phyloP scores from a whole-genome alignment of 305 asterid species.

The Ajuga reptans region DNA sequence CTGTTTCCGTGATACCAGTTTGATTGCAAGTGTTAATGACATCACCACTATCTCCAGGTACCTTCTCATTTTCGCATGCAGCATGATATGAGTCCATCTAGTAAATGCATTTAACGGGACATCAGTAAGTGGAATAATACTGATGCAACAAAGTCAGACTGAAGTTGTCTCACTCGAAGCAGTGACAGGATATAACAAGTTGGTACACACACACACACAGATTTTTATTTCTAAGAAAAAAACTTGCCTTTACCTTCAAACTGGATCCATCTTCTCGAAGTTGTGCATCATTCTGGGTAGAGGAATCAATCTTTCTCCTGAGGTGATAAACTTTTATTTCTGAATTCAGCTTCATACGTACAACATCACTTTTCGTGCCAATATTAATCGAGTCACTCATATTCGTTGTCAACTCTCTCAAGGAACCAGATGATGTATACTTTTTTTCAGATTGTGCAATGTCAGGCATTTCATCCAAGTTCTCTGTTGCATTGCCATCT shows the following conservation, averaged over 20 bases:
- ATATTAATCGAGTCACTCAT: neutral
- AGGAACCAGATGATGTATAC: slow-evolving; percentile 1
- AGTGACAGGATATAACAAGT: neutral
- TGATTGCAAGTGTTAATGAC: slow-evolving; percentile 10
- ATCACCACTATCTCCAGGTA: slow-evolving; percentile 13
- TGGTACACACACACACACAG: neutral
- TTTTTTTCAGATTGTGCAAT: neutral
- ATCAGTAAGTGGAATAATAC: neutral
- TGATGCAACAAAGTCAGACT: neutral
- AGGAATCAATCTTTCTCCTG: slow-evolving; percentile 15
- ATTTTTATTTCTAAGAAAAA: neutral
- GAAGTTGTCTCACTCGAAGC: neutral
- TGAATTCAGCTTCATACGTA: neutral
- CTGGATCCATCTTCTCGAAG: neutral
- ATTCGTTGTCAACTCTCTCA: neutral
- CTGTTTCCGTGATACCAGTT: neutral
- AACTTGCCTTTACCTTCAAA: slow-evolving; percentile 19
- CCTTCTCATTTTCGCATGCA: slow-evolving; percentile 16
- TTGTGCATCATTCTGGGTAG: slow-evolving; percentile 5
- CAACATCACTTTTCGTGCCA: slow-evolving; percentile 6
- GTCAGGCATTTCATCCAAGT: neutral
- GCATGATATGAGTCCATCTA: slow-evolving; percentile 23
- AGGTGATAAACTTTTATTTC: slow-evolving; percentile 15
- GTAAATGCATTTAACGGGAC: slow-evolving; percentile 10
- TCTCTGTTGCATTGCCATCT: neutral